A percentile compares a stretch with the other conserved stretches of the same genome.
phyloP scores from a whole-genome alignment of 306 rosid genomes.

The Medicago lupulina region DNA sequence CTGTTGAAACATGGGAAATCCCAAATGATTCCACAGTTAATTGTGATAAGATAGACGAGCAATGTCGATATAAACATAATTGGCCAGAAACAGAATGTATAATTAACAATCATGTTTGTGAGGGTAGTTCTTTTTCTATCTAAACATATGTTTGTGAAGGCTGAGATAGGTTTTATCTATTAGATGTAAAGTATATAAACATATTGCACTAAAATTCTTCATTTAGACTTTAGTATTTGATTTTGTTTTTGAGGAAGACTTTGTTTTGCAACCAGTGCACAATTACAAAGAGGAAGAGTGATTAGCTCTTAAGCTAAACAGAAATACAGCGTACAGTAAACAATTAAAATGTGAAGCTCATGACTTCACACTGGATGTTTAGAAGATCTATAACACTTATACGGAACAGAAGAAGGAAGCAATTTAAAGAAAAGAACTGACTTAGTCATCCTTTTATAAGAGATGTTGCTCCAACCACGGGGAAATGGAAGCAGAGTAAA shows the following conservation, averaged over 20 bases:
- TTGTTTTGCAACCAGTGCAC: neutral
- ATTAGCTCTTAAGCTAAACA: conserved; percentile 14
- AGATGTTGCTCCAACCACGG: neutral
- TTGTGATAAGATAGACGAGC: conserved; percentile 10
- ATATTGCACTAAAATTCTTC: conserved; percentile 16
- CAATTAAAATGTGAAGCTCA: conserved; percentile 19
- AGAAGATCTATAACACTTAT: neutral
- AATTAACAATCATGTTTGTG: conserved; percentile 25
- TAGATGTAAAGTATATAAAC: conserved; percentile 3
- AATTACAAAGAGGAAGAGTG: conserved; percentile 2
- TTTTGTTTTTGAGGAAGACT: neutral
- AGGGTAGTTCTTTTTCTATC: conserved; percentile 7
- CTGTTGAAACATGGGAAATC: conserved; percentile 52
- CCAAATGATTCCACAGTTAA: conserved; percentile 31
- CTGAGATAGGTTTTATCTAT: conserved; percentile 6
- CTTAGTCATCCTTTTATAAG: conserved; percentile 9
- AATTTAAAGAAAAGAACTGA: neutral
- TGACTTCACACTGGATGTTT: conserved; percentile 20
- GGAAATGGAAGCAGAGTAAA: neutral
- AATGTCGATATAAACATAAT: neutral
- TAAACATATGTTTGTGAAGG: conserved; percentile 18
- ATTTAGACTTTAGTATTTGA: conserved; percentile 5
- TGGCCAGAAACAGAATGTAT: conserved; percentile 21
- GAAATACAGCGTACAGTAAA: neutral
- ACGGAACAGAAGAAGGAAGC: conserved; percentile 2